These are phyloP conservation scores for Coniochaeta sp. DNA, from an alignment of 2,329 filamentous ascomycete genomes.

Conservation along the genomic window DNA sequence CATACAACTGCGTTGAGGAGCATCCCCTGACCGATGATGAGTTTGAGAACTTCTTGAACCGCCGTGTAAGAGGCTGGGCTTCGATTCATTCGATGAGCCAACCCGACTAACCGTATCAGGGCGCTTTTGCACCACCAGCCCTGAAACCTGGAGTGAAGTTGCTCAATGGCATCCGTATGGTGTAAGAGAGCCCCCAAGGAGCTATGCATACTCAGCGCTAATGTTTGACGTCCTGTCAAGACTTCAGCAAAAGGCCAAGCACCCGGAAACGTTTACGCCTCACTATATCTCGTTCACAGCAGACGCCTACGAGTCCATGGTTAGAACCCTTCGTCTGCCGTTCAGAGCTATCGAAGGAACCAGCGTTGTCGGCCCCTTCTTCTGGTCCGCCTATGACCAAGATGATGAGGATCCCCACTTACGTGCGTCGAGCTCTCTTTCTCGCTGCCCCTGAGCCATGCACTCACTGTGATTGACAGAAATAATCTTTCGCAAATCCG, in stretches of 20 bases:
- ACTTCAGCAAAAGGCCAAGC: slow-evolving; percentile 46
- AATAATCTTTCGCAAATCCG: slow-evolving; percentile 58
- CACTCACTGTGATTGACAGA: slow-evolving; percentile 25
- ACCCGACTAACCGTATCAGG: slow-evolving; percentile 24
- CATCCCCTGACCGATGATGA: slow-evolving; percentile 44
- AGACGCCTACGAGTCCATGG: slow-evolving; percentile 47
- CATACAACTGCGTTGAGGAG: slow-evolving; percentile 41
- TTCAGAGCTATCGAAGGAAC: slow-evolving; percentile 50
- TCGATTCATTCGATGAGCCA: neutral
- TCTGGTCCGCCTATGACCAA: slow-evolving; percentile 51
- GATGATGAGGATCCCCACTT: slow-evolving; percentile 49
- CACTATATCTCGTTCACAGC: slow-evolving; percentile 44
- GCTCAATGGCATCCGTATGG: slow-evolving; percentile 42
- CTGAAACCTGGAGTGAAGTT: slow-evolving; percentile 34
- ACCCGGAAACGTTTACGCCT: slow-evolving; percentile 51
- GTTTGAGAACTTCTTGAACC: slow-evolving; percentile 49
- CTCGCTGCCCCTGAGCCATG: neutral
- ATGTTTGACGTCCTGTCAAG: slow-evolving; percentile 24
- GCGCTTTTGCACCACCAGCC: slow-evolving; percentile 41
- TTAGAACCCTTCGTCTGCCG: slow-evolving; percentile 44
- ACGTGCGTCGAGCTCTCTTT: slow-evolving; percentile 14
- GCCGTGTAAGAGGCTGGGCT: slow-evolving; percentile 30
- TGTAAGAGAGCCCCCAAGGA: slow-evolving; percentile 32
- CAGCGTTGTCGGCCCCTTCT: slow-evolving; percentile 54
- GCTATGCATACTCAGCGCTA: slow-evolving; percentile 6